Evolutionary conservation across 2,329 filamentous ascomycete genomes (phyloP).

Genomic region (Domatiomyces globalis): DNA sequence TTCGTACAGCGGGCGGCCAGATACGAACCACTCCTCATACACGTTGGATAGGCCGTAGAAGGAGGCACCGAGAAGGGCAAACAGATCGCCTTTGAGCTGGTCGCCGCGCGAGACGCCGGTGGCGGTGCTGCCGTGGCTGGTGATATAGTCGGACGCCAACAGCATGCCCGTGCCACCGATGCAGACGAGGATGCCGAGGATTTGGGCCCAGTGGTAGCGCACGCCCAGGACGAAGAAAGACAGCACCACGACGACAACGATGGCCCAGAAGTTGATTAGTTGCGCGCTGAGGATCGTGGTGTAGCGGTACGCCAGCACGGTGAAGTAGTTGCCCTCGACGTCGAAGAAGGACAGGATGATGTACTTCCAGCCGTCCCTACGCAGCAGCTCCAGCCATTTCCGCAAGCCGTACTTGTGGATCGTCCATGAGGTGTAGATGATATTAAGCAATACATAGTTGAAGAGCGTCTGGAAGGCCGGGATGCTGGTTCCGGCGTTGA

Average conservation of each 20-base stretch:
- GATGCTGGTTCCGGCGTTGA: constrained; percentile 55
- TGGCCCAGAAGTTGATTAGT: constrained; percentile 97
- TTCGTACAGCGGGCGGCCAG: constrained; percentile 74
- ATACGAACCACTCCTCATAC: constrained; percentile 87
- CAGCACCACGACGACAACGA: constrained; percentile 75
- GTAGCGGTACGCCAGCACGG: constrained; percentile 82
- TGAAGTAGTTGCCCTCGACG: constrained; percentile 96
- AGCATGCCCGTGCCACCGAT: constrained; percentile 83
- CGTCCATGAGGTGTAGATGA: constrained; percentile 69
- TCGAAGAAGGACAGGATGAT: constrained; percentile 85
- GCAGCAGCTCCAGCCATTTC: constrained; percentile 50
- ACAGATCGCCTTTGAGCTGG: constrained; percentile 80
- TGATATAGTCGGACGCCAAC: constrained; percentile 76
- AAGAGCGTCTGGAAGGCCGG: constrained; percentile 93
- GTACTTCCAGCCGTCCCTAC: constrained; percentile 78
- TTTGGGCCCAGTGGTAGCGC: constrained; percentile 76
- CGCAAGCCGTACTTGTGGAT: constrained; percentile 65
- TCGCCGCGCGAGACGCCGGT: constrained; percentile 43
- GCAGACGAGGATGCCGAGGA: constrained; percentile 75
- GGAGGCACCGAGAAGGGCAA: constrained; percentile 75
- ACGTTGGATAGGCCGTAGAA: constrained; percentile 87
- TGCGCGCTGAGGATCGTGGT: constrained; percentile 87
- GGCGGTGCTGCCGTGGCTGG: constrained; percentile 47
- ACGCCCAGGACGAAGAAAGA: constrained; percentile 74
- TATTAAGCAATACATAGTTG: constrained; percentile 73